Conservation (phyloP, 495 filamentous ascomycete species). For the Talaromyces ruber region DNA sequence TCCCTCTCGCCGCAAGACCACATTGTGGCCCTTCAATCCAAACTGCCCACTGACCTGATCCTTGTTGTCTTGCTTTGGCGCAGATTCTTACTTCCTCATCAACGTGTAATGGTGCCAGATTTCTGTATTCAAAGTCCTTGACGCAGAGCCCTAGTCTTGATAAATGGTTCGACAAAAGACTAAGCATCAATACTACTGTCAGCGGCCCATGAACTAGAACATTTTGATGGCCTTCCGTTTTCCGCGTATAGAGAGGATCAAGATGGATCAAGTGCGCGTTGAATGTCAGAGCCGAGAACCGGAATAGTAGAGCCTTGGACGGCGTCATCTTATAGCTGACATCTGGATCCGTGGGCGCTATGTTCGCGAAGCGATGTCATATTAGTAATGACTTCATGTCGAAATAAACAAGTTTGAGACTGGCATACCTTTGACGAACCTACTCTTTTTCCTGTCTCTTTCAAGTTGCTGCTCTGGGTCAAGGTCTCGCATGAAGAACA, state of each 20-base stretch:
- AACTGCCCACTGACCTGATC: slow-evolving; percentile 38
- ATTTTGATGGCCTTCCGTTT: slow-evolving; percentile 63
- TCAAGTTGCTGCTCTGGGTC: slow-evolving; percentile 12
- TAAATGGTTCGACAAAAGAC: slow-evolving; percentile 47
- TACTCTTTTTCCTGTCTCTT: slow-evolving; percentile 9
- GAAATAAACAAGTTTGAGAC: slow-evolving; percentile 4
- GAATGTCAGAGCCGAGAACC: slow-evolving; percentile 78
- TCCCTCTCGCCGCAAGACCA: slow-evolving; percentile 54
- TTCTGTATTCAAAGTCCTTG: slow-evolving; percentile 61
- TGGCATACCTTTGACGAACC: slow-evolving; percentile 30
- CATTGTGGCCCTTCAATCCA: slow-evolving; percentile 58
- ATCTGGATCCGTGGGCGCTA: slow-evolving; percentile 37
- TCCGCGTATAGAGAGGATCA: slow-evolving; percentile 59
- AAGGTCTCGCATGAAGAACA: slow-evolving; percentile 51
- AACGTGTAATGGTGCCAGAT: slow-evolving; percentile 73
- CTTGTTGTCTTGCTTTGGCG: slow-evolving; percentile 25
- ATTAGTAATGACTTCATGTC: slow-evolving; percentile 13
- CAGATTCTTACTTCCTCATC: slow-evolving; percentile 57
- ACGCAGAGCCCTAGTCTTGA: slow-evolving; percentile 21
- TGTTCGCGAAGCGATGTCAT: neutral
- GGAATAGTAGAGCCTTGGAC: slow-evolving; percentile 60
- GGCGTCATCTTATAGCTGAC: slow-evolving; percentile 55
- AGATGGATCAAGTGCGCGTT: slow-evolving; percentile 83
- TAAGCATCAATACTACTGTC: slow-evolving; percentile 64
- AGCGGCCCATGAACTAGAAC: slow-evolving; percentile 83